Evolutionary conservation across 305 asterid species (phyloP), one percentile per base, ranked within the genome.

Genomic region (Solanum chacoense): DNA sequence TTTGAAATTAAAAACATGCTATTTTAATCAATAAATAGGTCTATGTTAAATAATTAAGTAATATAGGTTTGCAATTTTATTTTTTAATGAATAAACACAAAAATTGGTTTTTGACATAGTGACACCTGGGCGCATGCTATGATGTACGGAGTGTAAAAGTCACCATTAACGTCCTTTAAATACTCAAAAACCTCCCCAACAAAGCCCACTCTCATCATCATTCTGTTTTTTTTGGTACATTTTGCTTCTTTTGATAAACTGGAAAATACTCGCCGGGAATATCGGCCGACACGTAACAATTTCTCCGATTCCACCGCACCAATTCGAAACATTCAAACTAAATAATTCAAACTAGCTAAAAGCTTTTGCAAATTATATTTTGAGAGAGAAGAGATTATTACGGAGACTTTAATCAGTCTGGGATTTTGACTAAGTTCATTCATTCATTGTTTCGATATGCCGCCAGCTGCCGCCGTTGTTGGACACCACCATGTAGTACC

Each of bases 401-500:
- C 4, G 7, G n/a, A 29, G 22, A 34, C 18, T 76, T 37, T 35
- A 22, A 34, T 7, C 35, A 76, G 84, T 22, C 22, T 36, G 50
- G 45, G 50, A 36, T 77, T 77, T 22, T 35, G 45, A 36, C 45
- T 37, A 34, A 75, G 42, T 75, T 75, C 9, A 75, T 75, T 75
- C 32, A 36, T 77, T 31, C 36, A 55, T 74, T 32, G 80, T 74
- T 36, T 28, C 77, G 34, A 80, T 3, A 80, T 83, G 86, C 42
- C 86, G 73, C 86, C 86, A 31, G 86, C 86, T 31, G 86, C 38
- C 2, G 86, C 69, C 24, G 69, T 50, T 80, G 86, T 42, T 81
- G 86, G 86, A 81, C 71, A 81, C 38, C 86, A 81, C 11, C 86
- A 26, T 81, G 71, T 81, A 81, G 67, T 80, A 80, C 85, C 85